phyloP scores from a whole-genome alignment of 2,329 filamentous ascomycete genomes.

The Lecanicillium sp. region DNA sequence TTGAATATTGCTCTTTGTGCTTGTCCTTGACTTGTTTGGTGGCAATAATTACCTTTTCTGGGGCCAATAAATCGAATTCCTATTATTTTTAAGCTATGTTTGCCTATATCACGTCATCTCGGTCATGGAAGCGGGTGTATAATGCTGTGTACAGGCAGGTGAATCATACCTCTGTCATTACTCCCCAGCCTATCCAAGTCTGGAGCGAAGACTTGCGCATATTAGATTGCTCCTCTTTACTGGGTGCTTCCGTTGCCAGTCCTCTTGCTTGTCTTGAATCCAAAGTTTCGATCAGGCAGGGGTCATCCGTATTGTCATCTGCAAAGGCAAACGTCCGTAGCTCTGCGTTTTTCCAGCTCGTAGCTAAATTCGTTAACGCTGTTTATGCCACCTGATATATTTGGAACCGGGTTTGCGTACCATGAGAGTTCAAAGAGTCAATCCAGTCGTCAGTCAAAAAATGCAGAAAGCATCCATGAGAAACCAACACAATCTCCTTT shows the following conservation, averaged over 20 bases:
- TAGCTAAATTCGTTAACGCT: constrained; percentile 32
- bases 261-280: background rate
- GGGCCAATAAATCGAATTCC: too few relatives aligned
- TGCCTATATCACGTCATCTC: too few relatives aligned
- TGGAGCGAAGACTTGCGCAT: constrained; percentile 13
- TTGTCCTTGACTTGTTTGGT: too few relatives aligned
- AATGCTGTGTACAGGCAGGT: too few relatives aligned
- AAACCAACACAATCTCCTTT: constrained; percentile 59
- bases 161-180: too few relatives aligned
- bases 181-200: constrained; percentile 1
- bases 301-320: constrained; percentile 26
- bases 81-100: too few relatives aligned
- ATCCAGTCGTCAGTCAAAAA: constrained; percentile 70
- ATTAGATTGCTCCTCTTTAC: constrained; percentile 30
- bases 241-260: constrained; percentile 26
- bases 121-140: too few relatives aligned
- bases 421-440: constrained; percentile 32
- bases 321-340: constrained; percentile 52
- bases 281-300: background rate
- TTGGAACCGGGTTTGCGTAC: constrained; percentile 14
- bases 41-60: too few relatives aligned
- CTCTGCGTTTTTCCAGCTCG: constrained; percentile 61
- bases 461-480: constrained; percentile 70
- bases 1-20: too few relatives aligned
- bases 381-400: background rate